phyloP scores from a whole-genome alignment of 768 basidiomycete species.

The Amanita fuliginea region DNA sequence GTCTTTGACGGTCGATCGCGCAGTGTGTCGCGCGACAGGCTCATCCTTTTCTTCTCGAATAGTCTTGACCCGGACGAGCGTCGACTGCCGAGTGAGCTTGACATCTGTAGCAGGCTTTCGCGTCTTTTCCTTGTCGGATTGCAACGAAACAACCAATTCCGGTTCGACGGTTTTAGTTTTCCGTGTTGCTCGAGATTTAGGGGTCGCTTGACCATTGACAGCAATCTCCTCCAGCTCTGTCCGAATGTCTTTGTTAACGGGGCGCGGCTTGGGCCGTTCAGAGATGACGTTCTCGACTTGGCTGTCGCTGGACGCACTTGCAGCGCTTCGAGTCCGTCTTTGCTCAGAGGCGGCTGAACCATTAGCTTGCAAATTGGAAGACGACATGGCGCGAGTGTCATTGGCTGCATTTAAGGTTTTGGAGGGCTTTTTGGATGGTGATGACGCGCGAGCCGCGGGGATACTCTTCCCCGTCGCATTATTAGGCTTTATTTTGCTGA shows the following conservation, averaged over 20 bases:
- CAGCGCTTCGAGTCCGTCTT: not conserved
- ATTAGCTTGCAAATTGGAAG: not conserved
- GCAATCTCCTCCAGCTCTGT: constrained; percentile 1
- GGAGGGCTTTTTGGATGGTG: not conserved
- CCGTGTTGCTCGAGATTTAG: not conserved
- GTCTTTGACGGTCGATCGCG: not conserved
- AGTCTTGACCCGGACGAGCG: not conserved
- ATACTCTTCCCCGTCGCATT: not conserved
- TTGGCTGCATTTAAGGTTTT: not conserved
- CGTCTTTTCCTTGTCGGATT: not conserved
- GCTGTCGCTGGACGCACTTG: not conserved
- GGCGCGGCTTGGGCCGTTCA: not conserved
- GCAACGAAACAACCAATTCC: too few relatives aligned
- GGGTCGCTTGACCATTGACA: not conserved
- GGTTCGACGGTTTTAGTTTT: not conserved
- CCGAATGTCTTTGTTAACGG: not conserved
- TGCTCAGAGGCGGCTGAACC: not conserved
- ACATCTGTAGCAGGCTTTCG: not conserved
- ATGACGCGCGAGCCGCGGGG: not conserved
- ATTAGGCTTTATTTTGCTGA: not conserved
- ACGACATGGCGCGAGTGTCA: not conserved
- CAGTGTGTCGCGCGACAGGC: not conserved
- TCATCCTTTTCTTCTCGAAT: not conserved
- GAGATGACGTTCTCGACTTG: not conserved
- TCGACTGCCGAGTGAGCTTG: not conserved